Conservation (phyloP, 2,329 filamentous ascomycete genomes). For the Didymella glomerata region DNA sequence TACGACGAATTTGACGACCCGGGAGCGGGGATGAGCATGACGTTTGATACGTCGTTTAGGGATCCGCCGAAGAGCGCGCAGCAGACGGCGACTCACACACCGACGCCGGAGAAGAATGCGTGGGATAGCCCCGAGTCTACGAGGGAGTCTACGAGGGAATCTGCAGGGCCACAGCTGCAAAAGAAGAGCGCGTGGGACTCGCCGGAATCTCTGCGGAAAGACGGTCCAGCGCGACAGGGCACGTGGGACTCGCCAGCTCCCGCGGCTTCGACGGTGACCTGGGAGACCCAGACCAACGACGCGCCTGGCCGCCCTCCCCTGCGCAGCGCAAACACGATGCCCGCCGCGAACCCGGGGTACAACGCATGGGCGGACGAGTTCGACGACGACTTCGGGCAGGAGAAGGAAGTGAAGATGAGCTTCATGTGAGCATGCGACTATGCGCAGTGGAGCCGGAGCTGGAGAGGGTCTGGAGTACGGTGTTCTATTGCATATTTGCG, state of each 20-base stretch:
- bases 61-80: slow-evolving; percentile 23
- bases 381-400: slow-evolving; percentile 57
- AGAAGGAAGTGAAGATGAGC: slow-evolving; percentile 60
- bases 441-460: too few species aligned
- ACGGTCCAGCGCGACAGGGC: background rate
- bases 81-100: background rate
- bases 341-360: slow-evolving; percentile 39
- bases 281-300: slow-evolving; percentile 23
- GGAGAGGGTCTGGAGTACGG: background rate
- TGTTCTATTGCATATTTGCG: background rate
- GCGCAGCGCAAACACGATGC: slow-evolving; percentile 41
- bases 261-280: background rate
- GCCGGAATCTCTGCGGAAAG: background rate
- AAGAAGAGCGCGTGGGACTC: background rate
- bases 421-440: slow-evolving; percentile 43
- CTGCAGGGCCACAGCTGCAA: too few species aligned
- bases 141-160: too few species aligned
- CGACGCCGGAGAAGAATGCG: background rate
- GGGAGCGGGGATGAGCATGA: slow-evolving; percentile 52
- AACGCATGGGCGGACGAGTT: slow-evolving; percentile 61
- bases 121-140: background rate
- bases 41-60: slow-evolving; percentile 54
- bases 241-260: slow-evolving; percentile 6
- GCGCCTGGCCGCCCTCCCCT: slow-evolving; percentile 42
- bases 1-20: slow-evolving; percentile 48